Conservation (phyloP, 1,284 basidiomycete species). For the Apiotrichum siamense region DNA sequence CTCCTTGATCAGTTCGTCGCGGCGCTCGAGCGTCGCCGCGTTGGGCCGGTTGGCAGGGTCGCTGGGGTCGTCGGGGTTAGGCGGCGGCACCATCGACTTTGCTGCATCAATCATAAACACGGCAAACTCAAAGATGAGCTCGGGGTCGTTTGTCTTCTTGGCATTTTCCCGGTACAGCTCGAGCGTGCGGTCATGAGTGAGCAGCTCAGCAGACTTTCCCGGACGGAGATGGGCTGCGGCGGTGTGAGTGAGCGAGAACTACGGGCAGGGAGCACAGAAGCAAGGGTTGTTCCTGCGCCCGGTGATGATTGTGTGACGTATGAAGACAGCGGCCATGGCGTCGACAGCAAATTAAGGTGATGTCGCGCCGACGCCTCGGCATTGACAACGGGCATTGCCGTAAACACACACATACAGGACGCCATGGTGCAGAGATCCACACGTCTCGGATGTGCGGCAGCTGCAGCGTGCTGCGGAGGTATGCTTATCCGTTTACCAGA, state of each 20-base stretch:
- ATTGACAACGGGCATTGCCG: too few species aligned
- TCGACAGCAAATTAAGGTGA: too few species aligned
- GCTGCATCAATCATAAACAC: constrained; percentile 98
- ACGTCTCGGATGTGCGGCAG: too few species aligned
- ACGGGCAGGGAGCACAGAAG: not conserved
- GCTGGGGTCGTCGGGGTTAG: constrained; percentile 19
- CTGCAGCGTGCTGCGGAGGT: too few species aligned
- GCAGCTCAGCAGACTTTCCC: constrained; percentile 82
- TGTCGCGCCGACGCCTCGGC: too few species aligned
- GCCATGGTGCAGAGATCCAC: too few species aligned
- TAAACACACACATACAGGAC: too few species aligned
- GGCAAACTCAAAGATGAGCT: constrained; percentile 95
- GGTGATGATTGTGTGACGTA: too few species aligned
- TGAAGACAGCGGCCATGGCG: too few species aligned
- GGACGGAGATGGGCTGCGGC: constrained; percentile 71
- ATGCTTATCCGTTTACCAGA: not conserved
- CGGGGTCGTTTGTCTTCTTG: constrained; percentile 97
- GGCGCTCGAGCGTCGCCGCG: constrained; percentile 75
- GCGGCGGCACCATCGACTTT: constrained; percentile 59
- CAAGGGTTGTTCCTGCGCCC: too few species aligned
- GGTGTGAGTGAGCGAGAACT: not conserved
- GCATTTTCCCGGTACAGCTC: constrained; percentile 96
- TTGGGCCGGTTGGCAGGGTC: constrained; percentile 48
- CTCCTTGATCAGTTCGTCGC: constrained; percentile 79
- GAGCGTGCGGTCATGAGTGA: constrained; percentile 90